phyloP scores from a whole-genome alignment of 1,284 basidiomycete genomes.

The Ganoderma lucidum region DNA sequence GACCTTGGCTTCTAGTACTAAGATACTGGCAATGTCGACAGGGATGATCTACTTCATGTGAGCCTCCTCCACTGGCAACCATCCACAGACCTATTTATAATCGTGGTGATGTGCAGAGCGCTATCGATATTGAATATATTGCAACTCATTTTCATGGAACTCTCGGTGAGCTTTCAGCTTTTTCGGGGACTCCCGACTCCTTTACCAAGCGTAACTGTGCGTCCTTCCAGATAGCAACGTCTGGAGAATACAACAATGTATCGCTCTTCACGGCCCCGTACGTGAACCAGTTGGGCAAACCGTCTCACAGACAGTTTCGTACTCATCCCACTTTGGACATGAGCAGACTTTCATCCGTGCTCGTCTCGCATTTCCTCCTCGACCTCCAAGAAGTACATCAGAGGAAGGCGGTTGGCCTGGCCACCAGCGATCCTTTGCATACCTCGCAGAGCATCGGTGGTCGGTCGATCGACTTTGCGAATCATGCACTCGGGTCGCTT shows the following conservation, averaged over 20 bases:
- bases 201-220: no score
- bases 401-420: not conserved
- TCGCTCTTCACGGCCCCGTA: not conserved
- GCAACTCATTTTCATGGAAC: not conserved
- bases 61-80: not conserved
- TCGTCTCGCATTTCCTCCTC: not conserved
- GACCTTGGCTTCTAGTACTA: not conserved
- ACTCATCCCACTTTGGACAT: not conserved
- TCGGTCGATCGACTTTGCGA: not conserved
- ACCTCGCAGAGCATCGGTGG: not conserved
- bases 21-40: not conserved
- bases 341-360: not conserved
- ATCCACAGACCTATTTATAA: not conserved
- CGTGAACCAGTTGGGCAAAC: not conserved
- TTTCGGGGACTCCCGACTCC: not conserved
- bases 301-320: no score
- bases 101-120: not conserved
- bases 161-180: not conserved
- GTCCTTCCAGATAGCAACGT: no score
- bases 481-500: not conserved
- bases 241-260: no score
- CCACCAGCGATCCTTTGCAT: not conserved
- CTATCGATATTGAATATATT: not conserved
- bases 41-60: not conserved
- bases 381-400: not conserved